Evolutionary conservation across 768 basidiomycete genomes (phyloP), one percentile per base, ranked within the genome.

Genomic region (Krasilnikovozyma curviuscula): DNA sequence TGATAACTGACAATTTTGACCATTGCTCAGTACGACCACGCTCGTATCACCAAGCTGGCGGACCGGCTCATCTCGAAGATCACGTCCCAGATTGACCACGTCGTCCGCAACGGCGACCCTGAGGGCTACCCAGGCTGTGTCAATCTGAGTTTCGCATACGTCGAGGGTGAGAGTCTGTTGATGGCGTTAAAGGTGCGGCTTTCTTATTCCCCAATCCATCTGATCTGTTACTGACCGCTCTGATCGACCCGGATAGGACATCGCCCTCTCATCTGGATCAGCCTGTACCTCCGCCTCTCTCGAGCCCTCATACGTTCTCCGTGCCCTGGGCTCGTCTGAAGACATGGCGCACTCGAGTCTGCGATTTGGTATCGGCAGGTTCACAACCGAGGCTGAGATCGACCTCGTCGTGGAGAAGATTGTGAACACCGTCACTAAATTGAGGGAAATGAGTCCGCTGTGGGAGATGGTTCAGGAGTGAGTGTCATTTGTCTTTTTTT

Each of bases 381-480:
- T 98, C 66, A 97, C 91, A 16, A 98, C 93, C 2, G 88, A 95
- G 62, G 83, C 79, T 3, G 93, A 98, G 67, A 73, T 98, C 49
- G 93, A 98, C 63, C 86, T 83, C 55, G 91, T 98, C 41, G 73
- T 89, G 32, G 72, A 75, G 55, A 79, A 84, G 59, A 85, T 97
- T 44, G 76, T 89, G 18, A 70, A 72, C 27, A 82, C 82, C n/a
- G 93, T 97, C 12, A 74, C 77, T 41, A 74, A 73, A 54, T 72
- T 98, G 54, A 76, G 91, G 43, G 91, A 98, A 52, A 86, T 98
- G 84, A 89, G 85, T 60, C 93, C 93, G 29, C 67, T 98, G 46
- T 98, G 91, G 91, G 93, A 98, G 68, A 95, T 98, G 89, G 89
- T 97, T 14, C 86, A 93, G 67, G 93, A 97, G 63, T 91, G 91